Base-by-base conservation (phyloP, 192 early-diverging fungal genomes). In the Bifiguratus adelaidae region DNA sequence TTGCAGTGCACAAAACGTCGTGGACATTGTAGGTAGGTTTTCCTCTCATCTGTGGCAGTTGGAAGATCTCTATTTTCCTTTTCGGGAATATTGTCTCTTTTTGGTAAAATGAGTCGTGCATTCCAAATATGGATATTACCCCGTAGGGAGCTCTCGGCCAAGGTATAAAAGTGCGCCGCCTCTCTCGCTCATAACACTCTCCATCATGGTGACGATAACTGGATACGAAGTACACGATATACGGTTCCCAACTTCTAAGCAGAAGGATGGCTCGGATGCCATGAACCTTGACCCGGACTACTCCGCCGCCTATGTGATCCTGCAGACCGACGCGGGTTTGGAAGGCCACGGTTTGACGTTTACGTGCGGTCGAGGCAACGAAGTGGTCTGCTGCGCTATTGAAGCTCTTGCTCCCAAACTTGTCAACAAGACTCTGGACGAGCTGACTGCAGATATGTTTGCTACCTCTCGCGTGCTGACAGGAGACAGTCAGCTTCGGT, bases 231-330 rank as follows among this genome's bases (percentile, higher is more conserved):
- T 58, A 22, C 52, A 30, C 38, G 61, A 64, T 37, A 42, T 64
- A 20, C 61, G 61, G 21, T 64, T 64, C 52, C 61, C 61, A 30
- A 64, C 61, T 7, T 58, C 55, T n/a, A 54, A 54, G 18, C 41
- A 53, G 32, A 45, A 58, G 25, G 55, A 58, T 41, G 61, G 61
- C n/a, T 64, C 61, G 12, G 61, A 64, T 54, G 61, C 61, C 22
- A 64, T 64, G 61, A 64, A 58, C 48, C 57, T 58, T 41, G 61
- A 64, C 22, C 61, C 61, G 23, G 61, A 64, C 34, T 64, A 64
- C 30, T 64, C 61, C 36, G 61, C 61, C 18, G 61, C 61, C 16
- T 64, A 64, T 25, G 52, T 64, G n/a, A 54, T 57, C 30, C 58
- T 64, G 18, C 53, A 64, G 11, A 64, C 54, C 15, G 44, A 56